These are phyloP conservation scores for Ascochyta koolunga DNA, from an alignment of 2,329 filamentous ascomycete genomes.

Conservation along the genomic window DNA sequence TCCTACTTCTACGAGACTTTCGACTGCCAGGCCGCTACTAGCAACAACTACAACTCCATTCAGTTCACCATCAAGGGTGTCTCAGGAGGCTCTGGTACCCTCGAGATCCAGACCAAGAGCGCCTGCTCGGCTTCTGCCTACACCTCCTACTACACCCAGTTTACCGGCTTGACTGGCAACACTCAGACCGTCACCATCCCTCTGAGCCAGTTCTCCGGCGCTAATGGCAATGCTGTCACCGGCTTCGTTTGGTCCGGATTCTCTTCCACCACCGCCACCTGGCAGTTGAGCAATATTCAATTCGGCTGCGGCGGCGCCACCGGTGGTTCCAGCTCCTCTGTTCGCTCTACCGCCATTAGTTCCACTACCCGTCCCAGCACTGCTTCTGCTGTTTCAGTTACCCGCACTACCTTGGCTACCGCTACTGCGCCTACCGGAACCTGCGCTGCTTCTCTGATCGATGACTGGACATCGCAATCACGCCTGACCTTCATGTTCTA, in stretches of 20 bases:
- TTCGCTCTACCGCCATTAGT: slow-evolving; percentile 1
- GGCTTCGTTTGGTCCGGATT: slow-evolving; percentile 54
- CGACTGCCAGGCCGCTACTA: slow-evolving; percentile 54
- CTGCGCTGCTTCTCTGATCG: slow-evolving; percentile 58
- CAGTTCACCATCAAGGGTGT: slow-evolving; percentile 57
- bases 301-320: slow-evolving; percentile 50
- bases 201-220: slow-evolving; percentile 56
- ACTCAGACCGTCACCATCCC: slow-evolving; percentile 60
- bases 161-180: slow-evolving; percentile 57
- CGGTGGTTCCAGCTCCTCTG: slow-evolving; percentile 5
- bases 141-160: slow-evolving; percentile 52
- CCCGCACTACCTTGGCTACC: slow-evolving; percentile 12
- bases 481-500: slow-evolving; percentile 66
- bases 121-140: slow-evolving; percentile 52
- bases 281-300: slow-evolving; percentile 58
- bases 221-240: slow-evolving; percentile 57
- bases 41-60: slow-evolving; percentile 56
- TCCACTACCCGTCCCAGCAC: slow-evolving; percentile 10
- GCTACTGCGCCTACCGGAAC: slow-evolving; percentile 34
- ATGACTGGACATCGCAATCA: slow-evolving; percentile 68
- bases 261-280: slow-evolving; percentile 47
- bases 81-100: slow-evolving; percentile 47
- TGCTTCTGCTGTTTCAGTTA: slow-evolving; percentile 9
- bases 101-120: slow-evolving; percentile 58
- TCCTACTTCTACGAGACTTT: slow-evolving; percentile 64